Conservation (phyloP, 495 filamentous ascomycete genomes). For the Penicillium pulvis region DNA sequence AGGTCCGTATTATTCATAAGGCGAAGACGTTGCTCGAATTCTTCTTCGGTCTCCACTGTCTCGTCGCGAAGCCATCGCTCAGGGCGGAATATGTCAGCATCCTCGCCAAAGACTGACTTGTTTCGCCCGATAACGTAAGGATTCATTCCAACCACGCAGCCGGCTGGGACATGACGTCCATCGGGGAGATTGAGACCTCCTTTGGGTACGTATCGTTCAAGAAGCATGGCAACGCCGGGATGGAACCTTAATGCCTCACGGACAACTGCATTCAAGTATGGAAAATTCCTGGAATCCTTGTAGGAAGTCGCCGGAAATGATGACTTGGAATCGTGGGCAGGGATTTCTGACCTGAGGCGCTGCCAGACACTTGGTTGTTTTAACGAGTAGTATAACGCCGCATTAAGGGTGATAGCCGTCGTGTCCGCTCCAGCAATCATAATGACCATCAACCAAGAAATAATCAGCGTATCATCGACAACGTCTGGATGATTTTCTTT, state of each 20-base stretch:
- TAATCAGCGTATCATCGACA: slow-evolving; percentile 32
- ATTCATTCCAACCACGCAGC: slow-evolving; percentile 50
- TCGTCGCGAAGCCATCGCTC: slow-evolving; percentile 65
- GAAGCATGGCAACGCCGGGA: slow-evolving; percentile 55
- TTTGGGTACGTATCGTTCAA: slow-evolving; percentile 51
- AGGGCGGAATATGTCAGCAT: slow-evolving; percentile 62
- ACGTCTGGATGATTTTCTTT: slow-evolving; percentile 31
- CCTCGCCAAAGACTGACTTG: slow-evolving; percentile 59
- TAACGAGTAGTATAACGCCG: slow-evolving; percentile 44
- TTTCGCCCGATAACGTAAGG: slow-evolving; percentile 57
- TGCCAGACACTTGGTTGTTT: slow-evolving; percentile 31
- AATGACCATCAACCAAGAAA: slow-evolving; percentile 44
- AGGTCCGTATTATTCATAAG: slow-evolving; percentile 37
- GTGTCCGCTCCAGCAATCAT: slow-evolving; percentile 47
- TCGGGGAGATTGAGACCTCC: slow-evolving; percentile 55
- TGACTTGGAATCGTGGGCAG: slow-evolving; percentile 26
- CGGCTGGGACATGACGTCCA: slow-evolving; percentile 51
- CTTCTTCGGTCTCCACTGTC: slow-evolving; percentile 39
- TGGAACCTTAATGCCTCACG: slow-evolving; percentile 63
- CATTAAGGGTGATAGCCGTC: slow-evolving; percentile 36
- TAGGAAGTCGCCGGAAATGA: slow-evolving; percentile 31
- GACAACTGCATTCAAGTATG: slow-evolving; percentile 61
- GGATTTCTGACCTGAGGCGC: slow-evolving; percentile 36
- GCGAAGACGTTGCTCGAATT: slow-evolving; percentile 50
- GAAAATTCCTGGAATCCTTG: slow-evolving; percentile 47